Percentiles rank a stretch among this genome's conserved stretches.
These are phyloP conservation scores for Alternaria arbusti DNA, from an alignment of 2,329 filamentous ascomycete genomes.

Conservation along the genomic window DNA sequence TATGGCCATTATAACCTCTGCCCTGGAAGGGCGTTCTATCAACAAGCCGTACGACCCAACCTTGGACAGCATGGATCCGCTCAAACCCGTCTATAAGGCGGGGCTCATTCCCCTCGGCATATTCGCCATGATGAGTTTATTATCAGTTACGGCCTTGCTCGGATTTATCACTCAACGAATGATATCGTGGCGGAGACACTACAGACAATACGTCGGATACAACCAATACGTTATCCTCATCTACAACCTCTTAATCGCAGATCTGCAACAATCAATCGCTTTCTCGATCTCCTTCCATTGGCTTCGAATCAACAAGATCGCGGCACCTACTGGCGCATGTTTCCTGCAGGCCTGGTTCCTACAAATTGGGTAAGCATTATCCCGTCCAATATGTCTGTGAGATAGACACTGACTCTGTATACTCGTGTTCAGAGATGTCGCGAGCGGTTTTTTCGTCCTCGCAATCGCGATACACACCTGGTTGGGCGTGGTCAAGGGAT, in stretches of 20 bases:
- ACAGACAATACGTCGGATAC: slow-evolving; percentile 58
- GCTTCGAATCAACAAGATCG: slow-evolving; percentile 53
- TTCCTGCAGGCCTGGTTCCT: slow-evolving; percentile 60
- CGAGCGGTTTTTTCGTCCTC: slow-evolving; percentile 60
- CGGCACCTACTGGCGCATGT: slow-evolving; percentile 53
- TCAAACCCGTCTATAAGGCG: slow-evolving; percentile 36
- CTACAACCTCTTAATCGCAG: slow-evolving; percentile 60
- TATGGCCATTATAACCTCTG: slow-evolving; percentile 13
- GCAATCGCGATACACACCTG: slow-evolving; percentile 63
- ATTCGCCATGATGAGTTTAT: slow-evolving; percentile 56
- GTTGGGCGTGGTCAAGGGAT: slow-evolving; percentile 56
- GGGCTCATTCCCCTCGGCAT: slow-evolving; percentile 57
- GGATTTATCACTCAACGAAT: slow-evolving; percentile 59
- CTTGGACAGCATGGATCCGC: slow-evolving; percentile 41
- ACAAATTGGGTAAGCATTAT: slow-evolving; percentile 48
- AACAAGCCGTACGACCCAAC: slow-evolving; percentile 29
- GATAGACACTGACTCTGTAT: background rate
- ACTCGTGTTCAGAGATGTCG: slow-evolving; percentile 49
- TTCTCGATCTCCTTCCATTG: slow-evolving; percentile 59
- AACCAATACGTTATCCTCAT: slow-evolving; percentile 63
- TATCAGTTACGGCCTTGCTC: slow-evolving; percentile 54
- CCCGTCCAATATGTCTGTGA: background rate
- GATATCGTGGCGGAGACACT: slow-evolving; percentile 58
- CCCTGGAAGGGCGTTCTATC: slow-evolving; percentile 15
- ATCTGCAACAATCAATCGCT: slow-evolving; percentile 60